These are phyloP conservation scores for Coleophoma cylindrospora DNA, from an alignment of 2,329 filamentous ascomycete genomes.

Conservation along the genomic window DNA sequence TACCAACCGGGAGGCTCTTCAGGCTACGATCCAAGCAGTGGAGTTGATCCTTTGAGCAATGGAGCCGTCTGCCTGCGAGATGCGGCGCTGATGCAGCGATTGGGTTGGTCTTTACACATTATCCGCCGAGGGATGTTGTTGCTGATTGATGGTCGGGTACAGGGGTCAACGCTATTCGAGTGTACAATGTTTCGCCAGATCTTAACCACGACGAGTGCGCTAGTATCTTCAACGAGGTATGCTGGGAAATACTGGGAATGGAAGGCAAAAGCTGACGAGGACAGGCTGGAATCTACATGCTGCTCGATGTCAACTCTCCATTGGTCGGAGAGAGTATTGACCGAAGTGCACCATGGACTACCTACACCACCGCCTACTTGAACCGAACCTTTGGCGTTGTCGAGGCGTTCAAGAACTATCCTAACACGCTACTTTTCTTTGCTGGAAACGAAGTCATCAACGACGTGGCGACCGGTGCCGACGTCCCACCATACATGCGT, in stretches of 20 bases:
- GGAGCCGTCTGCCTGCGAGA: slow-evolving; percentile 55
- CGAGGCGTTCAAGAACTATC: slow-evolving; percentile 62
- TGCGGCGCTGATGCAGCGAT: slow-evolving; percentile 59
- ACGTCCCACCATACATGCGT: slow-evolving; percentile 64
- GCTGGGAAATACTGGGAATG: neutral
- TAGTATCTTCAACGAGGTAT: slow-evolving; percentile 58
- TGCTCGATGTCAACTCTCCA: slow-evolving; percentile 65
- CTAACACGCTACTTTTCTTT: slow-evolving; percentile 69
- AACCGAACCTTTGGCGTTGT: slow-evolving; percentile 64
- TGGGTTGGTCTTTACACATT: slow-evolving; percentile 29
- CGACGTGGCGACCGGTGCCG: slow-evolving; percentile 51
- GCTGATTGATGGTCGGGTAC: slow-evolving; percentile 3
- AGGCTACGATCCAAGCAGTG: slow-evolving; percentile 49
- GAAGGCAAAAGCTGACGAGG: slow-evolving; percentile 2
- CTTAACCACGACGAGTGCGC: slow-evolving; percentile 64
- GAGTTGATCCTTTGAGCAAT: slow-evolving; percentile 56
- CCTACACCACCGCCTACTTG: slow-evolving; percentile 55
- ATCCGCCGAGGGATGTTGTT: neutral
- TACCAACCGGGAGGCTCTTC: slow-evolving; percentile 65
- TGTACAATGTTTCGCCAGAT: slow-evolving; percentile 64
- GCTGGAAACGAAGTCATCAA: slow-evolving; percentile 77
- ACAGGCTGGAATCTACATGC: slow-evolving; percentile 60
- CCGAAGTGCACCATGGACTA: slow-evolving; percentile 49
- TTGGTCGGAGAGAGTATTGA: slow-evolving; percentile 52
- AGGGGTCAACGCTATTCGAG: slow-evolving; percentile 61